Evolutionary conservation across 352 stramenopile species (phyloP), one percentile per base, ranked within the genome.

Genomic region (Phytophthora megakarya): DNA sequence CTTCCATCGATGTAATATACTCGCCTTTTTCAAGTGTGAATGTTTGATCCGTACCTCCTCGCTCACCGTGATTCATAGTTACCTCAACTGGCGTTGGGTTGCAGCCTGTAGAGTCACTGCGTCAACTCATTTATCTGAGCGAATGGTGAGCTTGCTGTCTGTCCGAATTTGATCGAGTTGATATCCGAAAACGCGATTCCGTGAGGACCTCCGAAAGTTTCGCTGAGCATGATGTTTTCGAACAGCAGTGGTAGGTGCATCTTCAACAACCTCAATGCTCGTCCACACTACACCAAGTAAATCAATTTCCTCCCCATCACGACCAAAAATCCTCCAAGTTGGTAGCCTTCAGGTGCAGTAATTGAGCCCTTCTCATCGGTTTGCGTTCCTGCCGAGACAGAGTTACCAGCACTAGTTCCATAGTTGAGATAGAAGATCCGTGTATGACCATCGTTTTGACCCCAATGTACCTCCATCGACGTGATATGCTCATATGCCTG

Each of bases 1-100:
- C 55, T 22, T 70, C 62, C 62, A 70, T 70, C 2, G 62, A 66
- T 13, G 45, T 70, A 26, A 70, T 60, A 11, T 70, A 65, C 25
- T 70, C 61, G 16, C 62, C 62, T 22, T 43, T 25, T 15, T 40
- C 62, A 8, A 70, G 62, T 11, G 62, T 66, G 13, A 70, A 42
- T 2, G 62, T 70, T 0, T 48, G 52, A 0, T 70, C 62, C 0
- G 32, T 66, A 12, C 62, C 62, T 7, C 62, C 62, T n/a, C 5
- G 11, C 0, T 55, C 62, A n/a, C 62, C 62, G 21, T 70, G 62
- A 10, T 33, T 53, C 62, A 70, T 70, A 1, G 62, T 70, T 10
- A 62, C 26, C 8, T 61, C 62, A 7, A 23, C 40, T 10, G 55
- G 55, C 6, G 55, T 40, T n/a, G n/a, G n/a, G n/a, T n/a, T 30